Conservation (phyloP, 225 moss, liverwort and hornwort genomes). For the Sphagnum contortum region DNA sequence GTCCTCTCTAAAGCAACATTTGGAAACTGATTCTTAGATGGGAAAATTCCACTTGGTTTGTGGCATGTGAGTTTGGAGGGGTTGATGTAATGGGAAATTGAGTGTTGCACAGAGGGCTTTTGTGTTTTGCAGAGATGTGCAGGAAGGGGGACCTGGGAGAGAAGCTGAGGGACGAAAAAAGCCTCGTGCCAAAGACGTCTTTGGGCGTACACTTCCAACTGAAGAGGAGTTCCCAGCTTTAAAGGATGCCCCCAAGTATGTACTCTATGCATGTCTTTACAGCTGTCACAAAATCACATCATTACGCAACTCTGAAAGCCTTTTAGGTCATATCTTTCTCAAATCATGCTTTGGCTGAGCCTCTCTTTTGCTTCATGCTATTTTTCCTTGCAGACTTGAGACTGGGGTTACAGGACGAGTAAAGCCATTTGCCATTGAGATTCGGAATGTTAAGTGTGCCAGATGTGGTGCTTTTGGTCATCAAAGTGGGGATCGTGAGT, state of each 20-base stretch:
- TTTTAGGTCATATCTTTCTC: not conserved
- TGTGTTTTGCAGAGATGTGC: constrained; percentile 27
- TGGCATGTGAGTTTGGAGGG: no score
- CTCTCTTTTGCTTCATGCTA: no score
- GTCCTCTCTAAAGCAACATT: not conserved
- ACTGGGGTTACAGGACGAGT: constrained; percentile 83
- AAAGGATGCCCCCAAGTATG: constrained; percentile 83
- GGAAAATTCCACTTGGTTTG: no score
- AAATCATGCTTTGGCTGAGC: not conserved
- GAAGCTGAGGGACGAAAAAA: constrained; percentile 35
- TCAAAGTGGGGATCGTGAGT: constrained; percentile 98
- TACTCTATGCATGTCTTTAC: constrained; percentile 6
- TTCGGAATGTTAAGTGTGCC: constrained; percentile 95
- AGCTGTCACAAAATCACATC: not conserved
- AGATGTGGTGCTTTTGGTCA: constrained; percentile 95
- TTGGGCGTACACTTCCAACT: constrained; percentile 84
- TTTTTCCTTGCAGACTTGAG: constrained; percentile 52
- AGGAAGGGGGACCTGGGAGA: constrained; percentile 11
- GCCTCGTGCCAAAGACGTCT: constrained; percentile 79
- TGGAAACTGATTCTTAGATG: no score
- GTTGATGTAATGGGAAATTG: no score
- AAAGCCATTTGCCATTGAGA: constrained; percentile 95
- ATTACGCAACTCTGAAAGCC: no score
- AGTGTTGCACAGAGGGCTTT: no score
- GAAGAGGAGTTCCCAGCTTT: constrained; percentile 86